A percentile compares a stretch with the other conserved stretches of the same genome.
These are phyloP conservation scores for Lycium barbarum DNA, from an alignment of 257 asterid genomes.

Conservation along the genomic window DNA sequence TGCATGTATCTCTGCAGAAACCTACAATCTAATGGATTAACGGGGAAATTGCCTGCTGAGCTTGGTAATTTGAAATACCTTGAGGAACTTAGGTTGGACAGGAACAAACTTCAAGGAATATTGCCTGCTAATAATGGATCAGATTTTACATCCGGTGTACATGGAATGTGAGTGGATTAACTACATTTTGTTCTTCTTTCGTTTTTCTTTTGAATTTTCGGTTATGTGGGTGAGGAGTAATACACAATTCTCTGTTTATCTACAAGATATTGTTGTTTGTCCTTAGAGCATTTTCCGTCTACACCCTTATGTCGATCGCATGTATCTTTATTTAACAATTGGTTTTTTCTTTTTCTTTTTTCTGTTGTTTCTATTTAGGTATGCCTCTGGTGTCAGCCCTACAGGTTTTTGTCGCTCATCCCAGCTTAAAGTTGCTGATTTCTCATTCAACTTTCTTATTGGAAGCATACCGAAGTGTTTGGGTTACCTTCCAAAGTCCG, in stretches of 20 bases:
- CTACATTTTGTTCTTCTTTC: neutral
- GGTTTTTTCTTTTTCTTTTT: neutral
- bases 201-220: neutral
- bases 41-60: conserved; percentile 82
- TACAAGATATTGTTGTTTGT: neutral
- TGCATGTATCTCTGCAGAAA: conserved; percentile 50
- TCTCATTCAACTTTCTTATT: conserved; percentile 73
- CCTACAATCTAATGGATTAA: conserved; percentile 86
- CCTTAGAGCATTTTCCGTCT: neutral
- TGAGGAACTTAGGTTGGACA: conserved; percentile 79
- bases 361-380: conserved; percentile 45
- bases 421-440: conserved; percentile 71
- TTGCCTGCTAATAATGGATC: conserved; percentile 72
- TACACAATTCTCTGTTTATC: neutral
- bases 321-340: neutral
- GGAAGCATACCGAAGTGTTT: conserved; percentile 88
- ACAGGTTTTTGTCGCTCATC: conserved; percentile 73
- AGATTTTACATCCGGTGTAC: conserved; percentile 48
- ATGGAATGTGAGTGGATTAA: conserved; percentile 62
- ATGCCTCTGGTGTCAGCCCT: conserved; percentile 54
- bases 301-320: neutral
- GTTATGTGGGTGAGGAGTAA: neutral
- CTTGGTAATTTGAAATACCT: conserved; percentile 77
- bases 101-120: conserved; percentile 78
- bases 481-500: conserved; percentile 71